Evolutionary conservation across 192 early-diverging fungal genomes (phyloP).

Genomic region (Allomyces macrogynus): DNA sequence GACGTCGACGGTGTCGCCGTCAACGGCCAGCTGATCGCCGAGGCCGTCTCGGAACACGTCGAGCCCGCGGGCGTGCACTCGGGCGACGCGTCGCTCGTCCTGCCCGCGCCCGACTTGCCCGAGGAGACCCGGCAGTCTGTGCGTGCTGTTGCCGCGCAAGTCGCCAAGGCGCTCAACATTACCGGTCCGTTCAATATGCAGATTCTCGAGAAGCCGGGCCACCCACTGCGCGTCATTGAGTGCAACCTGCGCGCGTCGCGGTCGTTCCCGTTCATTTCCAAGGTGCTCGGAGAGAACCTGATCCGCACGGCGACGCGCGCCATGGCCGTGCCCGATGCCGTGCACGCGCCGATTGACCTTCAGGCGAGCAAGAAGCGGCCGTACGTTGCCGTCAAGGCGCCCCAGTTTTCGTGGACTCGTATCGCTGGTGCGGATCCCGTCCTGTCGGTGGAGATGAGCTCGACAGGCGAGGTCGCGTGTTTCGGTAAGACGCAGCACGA

Average conservation of each 20-base stretch:
- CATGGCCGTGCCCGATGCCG: slow-evolving; percentile 31
- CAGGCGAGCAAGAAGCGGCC: slow-evolving; percentile 26
- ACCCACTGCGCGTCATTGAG: slow-evolving; percentile 81
- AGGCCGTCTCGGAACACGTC: slow-evolving; percentile 87
- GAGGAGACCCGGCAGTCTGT: slow-evolving; percentile 30
- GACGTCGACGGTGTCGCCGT: slow-evolving; percentile 86
- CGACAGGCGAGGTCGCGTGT: slow-evolving; percentile 94
- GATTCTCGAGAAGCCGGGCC: slow-evolving; percentile 45
- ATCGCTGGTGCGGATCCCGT: slow-evolving; percentile 87
- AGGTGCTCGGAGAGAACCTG: slow-evolving; percentile 77
- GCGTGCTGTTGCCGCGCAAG: slow-evolving; percentile 62
- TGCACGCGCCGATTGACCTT: slow-evolving; percentile 35
- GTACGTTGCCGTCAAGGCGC: slow-evolving; percentile 83
- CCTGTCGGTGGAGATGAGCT: slow-evolving; percentile 96
- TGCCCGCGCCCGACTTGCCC: slow-evolving; percentile 48
- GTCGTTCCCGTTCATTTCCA: slow-evolving; percentile 95
- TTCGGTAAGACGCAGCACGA: slow-evolving; percentile 80
- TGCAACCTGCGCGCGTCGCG: slow-evolving; percentile 95
- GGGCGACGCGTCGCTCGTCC: slow-evolving; percentile 82
- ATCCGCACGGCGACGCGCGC: slow-evolving; percentile 79
- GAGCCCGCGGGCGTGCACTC: slow-evolving; percentile 97
- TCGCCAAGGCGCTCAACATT: slow-evolving; percentile 76
- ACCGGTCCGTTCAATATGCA: slow-evolving; percentile 99
- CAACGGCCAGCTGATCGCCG: slow-evolving; percentile 60
- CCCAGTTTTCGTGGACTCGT: slow-evolving; percentile 91